Base-by-base conservation (phyloP, 2,329 filamentous ascomycete genomes). In the Diplodia scrobiculata region DNA sequence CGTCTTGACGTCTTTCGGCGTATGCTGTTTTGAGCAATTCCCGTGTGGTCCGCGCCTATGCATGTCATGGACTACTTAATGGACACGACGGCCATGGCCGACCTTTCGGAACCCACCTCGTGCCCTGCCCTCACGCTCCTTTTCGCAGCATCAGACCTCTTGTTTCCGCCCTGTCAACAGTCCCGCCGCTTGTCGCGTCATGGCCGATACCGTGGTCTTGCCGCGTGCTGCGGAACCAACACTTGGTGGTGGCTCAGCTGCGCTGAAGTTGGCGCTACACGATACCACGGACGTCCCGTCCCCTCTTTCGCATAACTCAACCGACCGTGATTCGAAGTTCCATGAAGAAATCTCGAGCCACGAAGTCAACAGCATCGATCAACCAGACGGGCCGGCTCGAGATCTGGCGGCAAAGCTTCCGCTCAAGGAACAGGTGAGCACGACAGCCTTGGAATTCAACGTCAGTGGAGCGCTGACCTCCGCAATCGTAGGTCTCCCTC, bases 351-450 rank as follows among this genome's bases (percentile, higher is more conserved):
- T 9, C 14, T 14, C 58, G 17, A 21, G 9, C 21, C n/a, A 50
- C 13, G 76, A 76, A 65, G 65, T 75, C 14, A 75, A 73, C 65
- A 69, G 69, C 7, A 63, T 74, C 50, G 71, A 74, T 66, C 73
- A 67, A 65, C 73, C 76, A 36, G 74, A 75, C 29, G 73, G 76
- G 38, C 72, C 67, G 68, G 77, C 77, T 51, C 72, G 71, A 53
- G 74, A 75, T 45, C 64, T 78, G 66, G 77, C 75, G 21, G 70
- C 73, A 32, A 74, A 73, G 68, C 69, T 78, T 69, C 75, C 73
- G 7, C 69, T 78, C 63, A 75, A 78, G 67, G 76, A 78, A 68
- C 76, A 78, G 72, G 77, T 77, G 73, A 32, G 32, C 1, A 29
- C 11, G 10, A n/a, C 6, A 9, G 17, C 14, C 34, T 14, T 13